phyloP scores from a whole-genome alignment of 768 basidiomycete species.

The Chlorophyllum brunneum region DNA sequence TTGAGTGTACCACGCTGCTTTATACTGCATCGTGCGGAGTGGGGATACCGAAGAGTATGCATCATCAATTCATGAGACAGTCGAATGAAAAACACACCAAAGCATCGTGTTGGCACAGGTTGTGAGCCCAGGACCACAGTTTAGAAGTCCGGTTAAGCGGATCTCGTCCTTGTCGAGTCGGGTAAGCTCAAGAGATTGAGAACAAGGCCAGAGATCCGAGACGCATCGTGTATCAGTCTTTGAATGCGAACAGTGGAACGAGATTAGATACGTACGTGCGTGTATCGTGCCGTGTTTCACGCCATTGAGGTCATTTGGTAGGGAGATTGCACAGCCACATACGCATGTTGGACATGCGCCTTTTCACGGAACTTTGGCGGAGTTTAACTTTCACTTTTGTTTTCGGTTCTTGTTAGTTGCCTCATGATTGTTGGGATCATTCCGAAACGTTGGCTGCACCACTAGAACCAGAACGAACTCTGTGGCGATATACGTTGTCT shows the following conservation, averaged over 20 bases:
- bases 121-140: background rate
- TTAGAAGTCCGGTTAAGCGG: background rate
- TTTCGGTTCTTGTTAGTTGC: no score
- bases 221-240: background rate
- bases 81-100: background rate
- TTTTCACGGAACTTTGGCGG: no score
- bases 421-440: no score
- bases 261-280: slow-evolving; percentile 8
- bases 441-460: no score
- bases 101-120: slow-evolving; percentile 8
- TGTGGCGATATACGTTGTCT: no score
- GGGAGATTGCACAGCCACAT: background rate
- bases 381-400: slow-evolving; percentile 4
- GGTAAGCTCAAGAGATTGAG: background rate
- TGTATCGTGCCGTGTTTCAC: slow-evolving; percentile 6
- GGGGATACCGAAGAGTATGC: background rate
- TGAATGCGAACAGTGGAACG: background rate
- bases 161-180: no score
- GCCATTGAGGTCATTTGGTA: no score
- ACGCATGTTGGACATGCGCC: background rate
- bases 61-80: slow-evolving; percentile 1
- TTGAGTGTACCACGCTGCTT: background rate
- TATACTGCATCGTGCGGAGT: background rate
- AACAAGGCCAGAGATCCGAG: background rate
- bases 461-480: no score